Evolutionary conservation across 2,329 filamentous ascomycete genomes (phyloP).

Genomic region (Hirsutella thompsonii): DNA sequence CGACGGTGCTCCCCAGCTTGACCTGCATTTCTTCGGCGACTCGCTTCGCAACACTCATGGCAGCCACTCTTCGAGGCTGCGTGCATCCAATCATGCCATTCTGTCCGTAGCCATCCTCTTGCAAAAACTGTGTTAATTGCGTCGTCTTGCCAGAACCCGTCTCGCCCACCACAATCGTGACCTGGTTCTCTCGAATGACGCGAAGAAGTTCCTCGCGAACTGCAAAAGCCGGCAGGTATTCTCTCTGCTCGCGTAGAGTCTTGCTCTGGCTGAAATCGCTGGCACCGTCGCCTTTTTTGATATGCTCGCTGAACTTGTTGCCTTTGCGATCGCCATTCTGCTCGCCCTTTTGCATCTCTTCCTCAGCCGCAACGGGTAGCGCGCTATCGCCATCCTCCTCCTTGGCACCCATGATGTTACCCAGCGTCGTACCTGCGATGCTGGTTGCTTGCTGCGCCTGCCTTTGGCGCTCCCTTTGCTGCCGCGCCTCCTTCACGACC

Average conservation of each 20-base stretch:
- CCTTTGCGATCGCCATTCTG: constrained; percentile 34
- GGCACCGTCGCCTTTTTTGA: constrained; percentile 76
- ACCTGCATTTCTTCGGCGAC: constrained; percentile 98
- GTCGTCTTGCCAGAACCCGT: constrained; percentile 97
- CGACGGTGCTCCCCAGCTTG: constrained; percentile 72
- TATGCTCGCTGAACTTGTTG: constrained; percentile 77
- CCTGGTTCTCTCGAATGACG: constrained; percentile 92
- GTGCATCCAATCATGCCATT: constrained; percentile 90
- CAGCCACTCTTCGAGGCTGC: constrained; percentile 88
- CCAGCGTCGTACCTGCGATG: constrained; percentile 78
- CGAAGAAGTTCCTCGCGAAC: constrained; percentile 85
- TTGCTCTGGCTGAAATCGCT: constrained; percentile 93
- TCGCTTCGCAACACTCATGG: constrained; percentile 98
- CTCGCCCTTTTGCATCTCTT: constrained; percentile 43
- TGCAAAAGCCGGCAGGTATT: constrained; percentile 90
- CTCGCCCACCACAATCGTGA: constrained; percentile 91
- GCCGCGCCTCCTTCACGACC: constrained; percentile 80
- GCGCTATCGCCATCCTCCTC: constrained; percentile 90
- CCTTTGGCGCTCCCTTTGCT: constrained; percentile 84
- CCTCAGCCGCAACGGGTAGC: constrained; percentile 60
- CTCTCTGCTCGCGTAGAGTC: constrained; percentile 76
- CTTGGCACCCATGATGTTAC: constrained; percentile 91
- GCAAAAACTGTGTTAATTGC: constrained; percentile 88
- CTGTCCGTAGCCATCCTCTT: constrained; percentile 88
- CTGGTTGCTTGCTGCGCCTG: constrained; percentile 94